phyloP scores from a whole-genome alignment of 2,329 filamentous ascomycete genomes.

The Gremmenia infestans region DNA sequence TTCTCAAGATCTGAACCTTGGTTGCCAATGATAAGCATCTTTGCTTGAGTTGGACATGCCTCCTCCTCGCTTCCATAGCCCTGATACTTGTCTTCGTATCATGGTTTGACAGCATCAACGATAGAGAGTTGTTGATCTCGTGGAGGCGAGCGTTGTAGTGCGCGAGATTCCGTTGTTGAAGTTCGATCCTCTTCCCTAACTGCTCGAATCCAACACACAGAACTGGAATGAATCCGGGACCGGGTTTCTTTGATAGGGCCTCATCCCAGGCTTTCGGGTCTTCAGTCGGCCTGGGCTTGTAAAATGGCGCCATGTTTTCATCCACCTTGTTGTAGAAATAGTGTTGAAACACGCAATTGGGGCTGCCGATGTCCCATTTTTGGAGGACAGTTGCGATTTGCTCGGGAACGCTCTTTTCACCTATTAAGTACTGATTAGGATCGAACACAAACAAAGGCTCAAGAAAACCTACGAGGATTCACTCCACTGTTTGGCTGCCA shows the following conservation, averaged over 20 bases:
- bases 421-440: constrained; percentile 33
- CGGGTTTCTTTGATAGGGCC: constrained; percentile 74
- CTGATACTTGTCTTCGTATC: constrained; percentile 72
- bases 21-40: constrained; percentile 70
- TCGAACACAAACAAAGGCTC: background rate
- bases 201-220: constrained; percentile 69
- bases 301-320: constrained; percentile 69
- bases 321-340: constrained; percentile 88
- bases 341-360: constrained; percentile 70
- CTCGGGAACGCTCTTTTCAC: constrained; percentile 68
- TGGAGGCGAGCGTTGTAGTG: constrained; percentile 69
- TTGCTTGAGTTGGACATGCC: constrained; percentile 68
- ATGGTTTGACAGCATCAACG: constrained; percentile 68
- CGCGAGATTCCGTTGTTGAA: constrained; percentile 64
- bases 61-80: constrained; percentile 65
- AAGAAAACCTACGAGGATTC: constrained; percentile 24
- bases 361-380: constrained; percentile 68
- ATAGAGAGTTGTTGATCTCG: constrained; percentile 71
- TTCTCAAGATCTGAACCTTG: constrained; percentile 74
- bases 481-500: constrained; percentile 27
- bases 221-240: constrained; percentile 70
- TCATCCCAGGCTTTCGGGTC: constrained; percentile 80
- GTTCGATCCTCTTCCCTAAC: constrained; percentile 65
- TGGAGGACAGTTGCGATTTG: constrained; percentile 65
- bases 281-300: constrained; percentile 64